These are phyloP conservation scores for Prunus padus DNA, from an alignment of 306 rosid genomes.

Conservation along the genomic window DNA sequence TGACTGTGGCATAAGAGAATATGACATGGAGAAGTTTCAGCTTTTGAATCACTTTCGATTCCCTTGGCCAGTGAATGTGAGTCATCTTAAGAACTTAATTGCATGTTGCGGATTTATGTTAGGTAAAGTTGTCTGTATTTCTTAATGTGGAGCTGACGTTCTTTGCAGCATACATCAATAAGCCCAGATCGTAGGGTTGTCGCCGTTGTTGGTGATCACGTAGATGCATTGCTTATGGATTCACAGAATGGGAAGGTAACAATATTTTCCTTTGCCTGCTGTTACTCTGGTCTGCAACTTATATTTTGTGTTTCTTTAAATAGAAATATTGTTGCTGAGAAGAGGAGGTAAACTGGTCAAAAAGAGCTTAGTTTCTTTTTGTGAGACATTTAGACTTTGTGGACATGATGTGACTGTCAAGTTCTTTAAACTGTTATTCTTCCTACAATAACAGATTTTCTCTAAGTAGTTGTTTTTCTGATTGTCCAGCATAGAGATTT, in stretches of 20 bases:
- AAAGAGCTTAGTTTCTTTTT: not conserved
- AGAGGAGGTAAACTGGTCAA: not conserved
- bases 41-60: slow-evolving; percentile 66
- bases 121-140: not conserved
- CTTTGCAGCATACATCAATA: slow-evolving; percentile 73
- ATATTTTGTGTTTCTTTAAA: not conserved
- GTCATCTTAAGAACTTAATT: slow-evolving; percentile 29
- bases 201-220: slow-evolving; percentile 73
- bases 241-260: slow-evolving; percentile 79
- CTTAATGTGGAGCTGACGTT: slow-evolving; percentile 16
- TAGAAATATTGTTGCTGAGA: not conserved
- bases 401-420: not conserved
- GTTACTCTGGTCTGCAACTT: not conserved
- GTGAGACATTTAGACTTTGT: not conserved
- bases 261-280: not conserved
- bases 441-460: not conserved
- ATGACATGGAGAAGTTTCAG: slow-evolving; percentile 79
- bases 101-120: not conserved
- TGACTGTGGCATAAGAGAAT: slow-evolving; percentile 74
- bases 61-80: slow-evolving; percentile 92
- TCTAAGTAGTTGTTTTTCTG: not conserved
- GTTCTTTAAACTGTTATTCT: not conserved
- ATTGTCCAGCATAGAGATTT: not conserved
- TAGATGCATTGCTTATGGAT: slow-evolving; percentile 74
- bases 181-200: slow-evolving; percentile 79